Base-by-base conservation (phyloP, 2,329 filamentous ascomycete species). In the Endocalyx cinctus region DNA sequence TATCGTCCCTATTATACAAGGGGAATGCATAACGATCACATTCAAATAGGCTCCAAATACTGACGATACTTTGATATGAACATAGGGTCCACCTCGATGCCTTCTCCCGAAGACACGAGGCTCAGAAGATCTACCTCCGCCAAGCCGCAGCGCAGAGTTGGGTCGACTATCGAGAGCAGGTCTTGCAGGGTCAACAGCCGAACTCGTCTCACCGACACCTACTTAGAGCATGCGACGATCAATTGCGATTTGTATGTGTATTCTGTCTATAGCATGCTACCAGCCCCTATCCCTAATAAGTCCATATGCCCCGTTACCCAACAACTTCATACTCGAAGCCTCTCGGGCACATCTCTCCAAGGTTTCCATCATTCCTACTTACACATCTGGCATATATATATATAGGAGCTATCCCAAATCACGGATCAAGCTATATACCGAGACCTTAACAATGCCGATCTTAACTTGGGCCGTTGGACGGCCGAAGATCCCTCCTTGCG, bases 121-220 rank as follows among this genome's bases (percentile, higher is more conserved):
- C 63, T 17, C 77, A 79, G 45, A 82, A 80, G 62, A 82, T 82
- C 45, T 78, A 74, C 45, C 62, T 77, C 37, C 69, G 77, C 20
- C 78, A 82, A 52, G 64, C 62, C 17, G 77, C 75, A 17, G 76
- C 74, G 22, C 73, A 77, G 55, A 60, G 69, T 46, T 82, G 78
- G 77, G 55, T 80, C 38, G 63, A 70, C 38, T 68, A 65, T 52
- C 66, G 77, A 37, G 66, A 71, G 23, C 55, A 63, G 25, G 62
- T 79, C 35, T 60, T 82, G 25, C 66, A 70, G 48, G 72, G 72
- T 29, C 59, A 64, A 23, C 62, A 65, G 47, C 70, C 74, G 29
- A 63, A 59, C 39, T 58, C 64, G 27, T 59, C 64, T 29, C 66
- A 69, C 38, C 62, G 69, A 28, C 60, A 64, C 13, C 67, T 70